Evolutionary conservation across 2,329 filamentous ascomycete species (phyloP), one percentile per base, ranked within the genome.

Genomic region (Diaporthe sp.): DNA sequence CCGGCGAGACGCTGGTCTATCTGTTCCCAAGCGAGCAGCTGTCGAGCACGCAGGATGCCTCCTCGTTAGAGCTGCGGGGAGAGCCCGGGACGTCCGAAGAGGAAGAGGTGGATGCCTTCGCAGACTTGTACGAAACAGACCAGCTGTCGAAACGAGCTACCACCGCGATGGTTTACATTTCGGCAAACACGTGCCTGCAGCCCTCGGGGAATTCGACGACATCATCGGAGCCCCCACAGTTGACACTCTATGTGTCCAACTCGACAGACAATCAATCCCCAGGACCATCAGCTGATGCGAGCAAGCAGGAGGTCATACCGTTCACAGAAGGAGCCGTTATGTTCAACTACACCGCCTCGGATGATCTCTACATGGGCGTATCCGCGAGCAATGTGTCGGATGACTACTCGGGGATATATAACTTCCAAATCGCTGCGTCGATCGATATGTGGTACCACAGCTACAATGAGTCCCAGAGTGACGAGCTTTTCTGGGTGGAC

Each of bases 121-220:
- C 58, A 22, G 69, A 54, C 38, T 42, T 40, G 69, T 77, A 78
- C n/a, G 79, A 74, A 40, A 66, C 73, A 25, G 42, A 42, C 58
- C 45, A 76, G 54, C 50, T 47, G 10, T 77, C 72, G 64, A 78
- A 79, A 74, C 77, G 80, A 69, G 77, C 83, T 33, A 82, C 83
- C 22, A 25, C 9, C 30, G 86, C 83, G 55, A 90, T 84, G 2
- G 86, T 98, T 4, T 98, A 93, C 82, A 88, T 99, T 71, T 95
- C 95, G 2, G 91, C 95, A 57, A 98, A 95, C 78, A 96, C 94
- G 1, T 99, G 97, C 83, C 83, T 90, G 35, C 95, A 97, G 79
- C 97, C 96, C 17, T 81, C 84, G 28, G 86, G 88, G 54, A 89
- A 84, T 12, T 85, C 85, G 2, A 84, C 86, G 33, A 86, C 84